Conservation (phyloP, 2,329 filamentous ascomycete species). For the Myriosclerotinia scirpicola region DNA sequence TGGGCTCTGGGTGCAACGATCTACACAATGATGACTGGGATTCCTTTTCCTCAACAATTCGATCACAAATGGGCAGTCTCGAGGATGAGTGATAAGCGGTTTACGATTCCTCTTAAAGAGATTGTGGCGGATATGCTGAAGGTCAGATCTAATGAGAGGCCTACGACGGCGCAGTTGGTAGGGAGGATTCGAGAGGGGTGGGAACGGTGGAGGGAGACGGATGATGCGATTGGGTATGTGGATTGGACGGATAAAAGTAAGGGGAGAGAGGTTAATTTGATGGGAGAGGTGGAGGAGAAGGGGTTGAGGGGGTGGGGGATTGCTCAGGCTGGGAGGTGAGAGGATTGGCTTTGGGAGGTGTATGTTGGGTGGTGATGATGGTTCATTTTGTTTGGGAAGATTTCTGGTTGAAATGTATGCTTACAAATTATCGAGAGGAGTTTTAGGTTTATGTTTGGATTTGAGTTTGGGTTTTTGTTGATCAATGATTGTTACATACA, state of each 20-base stretch:
- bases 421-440: no score
- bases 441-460: neutral
- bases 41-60: conserved; percentile 34
- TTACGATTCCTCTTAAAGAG: conserved; percentile 29
- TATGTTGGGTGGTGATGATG: neutral
- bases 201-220: conserved; percentile 32
- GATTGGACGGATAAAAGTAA: conserved; percentile 26
- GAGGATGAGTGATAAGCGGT: conserved; percentile 34
- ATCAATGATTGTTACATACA: neutral
- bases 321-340: neutral
- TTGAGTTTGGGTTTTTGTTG: neutral
- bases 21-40: conserved; percentile 40
- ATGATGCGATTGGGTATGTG: conserved; percentile 31
- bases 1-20: conserved; percentile 37
- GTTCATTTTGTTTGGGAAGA: no score
- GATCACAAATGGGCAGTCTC: conserved; percentile 35
- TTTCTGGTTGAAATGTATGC: neutral
- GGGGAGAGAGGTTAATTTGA: conserved; percentile 5
- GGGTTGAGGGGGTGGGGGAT: conserved; percentile 7
- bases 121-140: conserved; percentile 35
- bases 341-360: neutral
- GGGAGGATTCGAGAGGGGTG: conserved; percentile 31
- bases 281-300: conserved; percentile 4
- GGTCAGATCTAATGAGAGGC: conserved; percentile 27
- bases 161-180: conserved; percentile 28